These are phyloP conservation scores for Lentinula edodes DNA, from an alignment of 768 basidiomycete species.

Conservation along the genomic window DNA sequence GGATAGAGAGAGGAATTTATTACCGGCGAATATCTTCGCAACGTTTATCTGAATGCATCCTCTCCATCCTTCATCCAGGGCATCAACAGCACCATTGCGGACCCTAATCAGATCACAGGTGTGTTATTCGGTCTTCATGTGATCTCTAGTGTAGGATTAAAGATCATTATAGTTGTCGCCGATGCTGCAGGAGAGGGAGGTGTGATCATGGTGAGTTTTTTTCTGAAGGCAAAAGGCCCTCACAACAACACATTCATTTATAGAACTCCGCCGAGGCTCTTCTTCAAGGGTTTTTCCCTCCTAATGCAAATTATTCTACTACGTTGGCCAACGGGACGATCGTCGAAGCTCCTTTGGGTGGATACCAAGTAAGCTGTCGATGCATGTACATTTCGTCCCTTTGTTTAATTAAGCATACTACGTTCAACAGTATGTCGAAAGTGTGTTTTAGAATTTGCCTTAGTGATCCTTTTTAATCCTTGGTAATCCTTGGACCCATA, in stretches of 20 bases:
- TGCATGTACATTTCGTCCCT: neutral
- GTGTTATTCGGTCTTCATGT: neutral
- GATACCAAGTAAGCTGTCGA: conserved; percentile 45
- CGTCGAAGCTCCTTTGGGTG: conserved; percentile 52
- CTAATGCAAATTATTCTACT: conserved; percentile 36
- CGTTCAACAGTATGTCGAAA: conserved; percentile 27
- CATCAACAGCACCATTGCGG: conserved; percentile 28
- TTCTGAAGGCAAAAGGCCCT: neutral
- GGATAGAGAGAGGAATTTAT: conserved; percentile 51
- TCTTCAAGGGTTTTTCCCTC: conserved; percentile 65
- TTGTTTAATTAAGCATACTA: neutral
- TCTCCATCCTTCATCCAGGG: conserved; percentile 50
- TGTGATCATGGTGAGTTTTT: conserved; percentile 34
- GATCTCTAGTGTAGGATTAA: neutral
- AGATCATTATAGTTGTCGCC: conserved; percentile 38
- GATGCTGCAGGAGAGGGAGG: conserved; percentile 67
- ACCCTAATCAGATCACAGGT: conserved; percentile 29
- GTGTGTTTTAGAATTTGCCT: conserved; percentile 18
- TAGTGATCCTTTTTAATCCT: neutral
- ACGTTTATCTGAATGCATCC: conserved; percentile 46
- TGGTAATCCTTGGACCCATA: neutral
- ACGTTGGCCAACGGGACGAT: conserved; percentile 64
- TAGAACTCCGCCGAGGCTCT: conserved; percentile 60
- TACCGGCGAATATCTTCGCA: conserved; percentile 47
- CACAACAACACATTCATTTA: neutral